Base-by-base conservation (phyloP, 352 stramenopile species). In the Hyaloperonospora arabidopsidis region DNA sequence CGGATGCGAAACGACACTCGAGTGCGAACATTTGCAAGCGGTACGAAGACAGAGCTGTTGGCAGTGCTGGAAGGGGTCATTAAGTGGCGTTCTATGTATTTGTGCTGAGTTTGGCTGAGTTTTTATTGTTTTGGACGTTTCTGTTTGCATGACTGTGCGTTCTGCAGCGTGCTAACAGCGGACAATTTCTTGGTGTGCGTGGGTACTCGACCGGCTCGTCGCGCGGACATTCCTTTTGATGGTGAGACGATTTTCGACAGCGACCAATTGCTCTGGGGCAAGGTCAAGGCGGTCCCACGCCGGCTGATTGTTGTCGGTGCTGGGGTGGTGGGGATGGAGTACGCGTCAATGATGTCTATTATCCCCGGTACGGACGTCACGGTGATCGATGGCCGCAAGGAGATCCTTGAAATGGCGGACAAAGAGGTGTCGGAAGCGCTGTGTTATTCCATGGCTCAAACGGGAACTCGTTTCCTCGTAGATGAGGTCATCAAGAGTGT, bases 321-420 rank as follows among this genome's bases (percentile, higher is more conserved):
- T 8, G 86, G 86, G 13, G 86, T 95, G 36, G 87, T 95, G 38
- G 86, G 86, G n/a, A 96, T 96, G 84, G 86, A 96, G 49, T 96
- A 96, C 46, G 86, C 86, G 13, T 90, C 78, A 15, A 96, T 96
- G 85, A 91, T 96, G 67, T 91, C 77, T 51, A 93, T 96, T 52
- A 89, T 96, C 41, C 85, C 84, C 0, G 86, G 86, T 44, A 92
- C 86, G 29, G 79, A 92, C 14, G 85, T 96, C 44, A 96, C 85
- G 25, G 82, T 96, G 51, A 92, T 96, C 53, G 86, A 96, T 44
- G 79, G 80, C 22, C 77, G 84, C 48, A 79, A 89, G 58, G 79
- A 90, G 59, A 88, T 93, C 46, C 61, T 96, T 35, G 82, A 93
- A 52, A 93, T 96, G 77, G 86, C 86, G 2, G 86, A 96, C 63